These are phyloP conservation scores for Globisporangium canariense DNA, from an alignment of 352 stramenopile genomes.

Conservation along the genomic window DNA sequence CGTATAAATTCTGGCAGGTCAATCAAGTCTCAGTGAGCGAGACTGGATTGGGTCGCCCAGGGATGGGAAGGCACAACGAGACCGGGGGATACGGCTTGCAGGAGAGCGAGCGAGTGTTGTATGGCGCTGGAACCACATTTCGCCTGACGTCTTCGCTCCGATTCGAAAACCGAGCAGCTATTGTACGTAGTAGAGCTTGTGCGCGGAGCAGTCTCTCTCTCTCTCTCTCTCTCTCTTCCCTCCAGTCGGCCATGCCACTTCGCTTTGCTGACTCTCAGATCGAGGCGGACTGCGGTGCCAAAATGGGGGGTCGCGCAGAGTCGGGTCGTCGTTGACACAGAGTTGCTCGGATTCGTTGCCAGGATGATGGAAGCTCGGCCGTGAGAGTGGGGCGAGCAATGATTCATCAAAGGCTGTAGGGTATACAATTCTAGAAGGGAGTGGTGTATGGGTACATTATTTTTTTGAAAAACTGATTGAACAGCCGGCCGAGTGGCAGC, in stretches of 20 bases:
- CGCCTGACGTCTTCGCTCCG: too few species aligned
- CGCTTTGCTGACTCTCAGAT: background rate
- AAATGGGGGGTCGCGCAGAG: background rate
- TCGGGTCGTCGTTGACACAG: background rate
- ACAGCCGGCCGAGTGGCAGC: background rate
- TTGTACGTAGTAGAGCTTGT: background rate
- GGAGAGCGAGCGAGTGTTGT: too few species aligned
- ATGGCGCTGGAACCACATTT: too few species aligned
- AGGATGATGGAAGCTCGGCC: background rate
- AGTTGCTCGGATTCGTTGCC: background rate
- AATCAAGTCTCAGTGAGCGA: background rate
- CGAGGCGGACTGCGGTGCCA: background rate
- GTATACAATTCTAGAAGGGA: background rate
- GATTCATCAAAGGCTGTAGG: background rate
- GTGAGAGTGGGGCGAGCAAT: background rate
- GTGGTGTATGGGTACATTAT: constrained; percentile 1
- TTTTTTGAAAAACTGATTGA: background rate
- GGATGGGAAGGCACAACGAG: background rate
- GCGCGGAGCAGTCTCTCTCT: background rate
- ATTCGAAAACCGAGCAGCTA: background rate
- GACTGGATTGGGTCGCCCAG: background rate
- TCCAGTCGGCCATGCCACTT: background rate
- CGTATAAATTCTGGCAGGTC: background rate
- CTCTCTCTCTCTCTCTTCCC: too few species aligned
- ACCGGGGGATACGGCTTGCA: too few species aligned